Evolutionary conservation across 75 land plant genomes (phyloP).

Genomic region (Picea sitchensis): DNA sequence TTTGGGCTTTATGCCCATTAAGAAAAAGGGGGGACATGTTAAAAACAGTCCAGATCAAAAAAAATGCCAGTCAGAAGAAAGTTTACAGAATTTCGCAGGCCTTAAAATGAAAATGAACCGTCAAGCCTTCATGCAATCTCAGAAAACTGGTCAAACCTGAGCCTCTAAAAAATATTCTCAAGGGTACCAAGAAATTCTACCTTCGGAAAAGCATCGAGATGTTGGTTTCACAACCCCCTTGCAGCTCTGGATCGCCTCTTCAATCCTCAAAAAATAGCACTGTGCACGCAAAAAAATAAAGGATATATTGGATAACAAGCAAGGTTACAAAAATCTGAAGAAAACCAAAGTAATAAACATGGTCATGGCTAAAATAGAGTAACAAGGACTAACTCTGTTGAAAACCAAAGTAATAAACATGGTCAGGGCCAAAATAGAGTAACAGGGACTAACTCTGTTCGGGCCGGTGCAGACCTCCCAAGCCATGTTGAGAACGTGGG

Average conservation of each 20-base stretch:
- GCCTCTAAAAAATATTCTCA: neutral
- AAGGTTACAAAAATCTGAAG: neutral
- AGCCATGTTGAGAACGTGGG: no score
- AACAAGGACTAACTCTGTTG: no score
- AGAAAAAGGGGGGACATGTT: neutral
- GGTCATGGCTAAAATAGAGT: no score
- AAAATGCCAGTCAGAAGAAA: neutral
- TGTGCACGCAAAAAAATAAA: neutral
- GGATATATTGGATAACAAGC: neutral
- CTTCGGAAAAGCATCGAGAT: neutral
- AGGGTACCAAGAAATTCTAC: neutral
- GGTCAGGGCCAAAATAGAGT: no score
- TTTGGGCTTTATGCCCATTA: neutral
- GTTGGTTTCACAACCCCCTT: neutral
- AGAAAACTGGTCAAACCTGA: neutral
- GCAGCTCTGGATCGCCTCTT: neutral
- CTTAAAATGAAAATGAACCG: neutral
- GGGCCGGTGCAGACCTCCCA: no score
- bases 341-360: no score
- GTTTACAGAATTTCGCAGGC: no score
- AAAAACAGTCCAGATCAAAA: neutral
- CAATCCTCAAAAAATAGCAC: neutral
- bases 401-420: no score
- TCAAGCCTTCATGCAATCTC: neutral
- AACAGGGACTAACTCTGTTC: no score